These are phyloP conservation scores for Ophiostoma quercus DNA, from an alignment of 2,329 filamentous ascomycete species.

Conservation along the genomic window DNA sequence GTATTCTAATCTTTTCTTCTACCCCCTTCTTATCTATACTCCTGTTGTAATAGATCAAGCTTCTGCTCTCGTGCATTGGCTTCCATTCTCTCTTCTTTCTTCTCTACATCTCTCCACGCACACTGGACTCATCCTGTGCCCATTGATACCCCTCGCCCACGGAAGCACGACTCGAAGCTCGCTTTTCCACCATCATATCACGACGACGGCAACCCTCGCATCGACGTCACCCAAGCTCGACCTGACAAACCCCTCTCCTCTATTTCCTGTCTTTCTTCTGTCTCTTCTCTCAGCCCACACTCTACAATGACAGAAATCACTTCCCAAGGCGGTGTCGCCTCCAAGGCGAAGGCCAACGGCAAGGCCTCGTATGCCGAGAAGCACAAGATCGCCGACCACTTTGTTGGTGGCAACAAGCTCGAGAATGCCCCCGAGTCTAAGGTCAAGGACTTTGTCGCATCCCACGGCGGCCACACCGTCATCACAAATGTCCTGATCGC, in stretches of 20 bases:
- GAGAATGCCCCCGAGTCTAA: conserved; percentile 74
- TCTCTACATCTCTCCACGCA: neutral
- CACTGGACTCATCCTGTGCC: neutral
- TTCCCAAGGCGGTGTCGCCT: conserved; percentile 33
- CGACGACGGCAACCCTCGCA: neutral
- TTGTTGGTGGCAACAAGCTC: conserved; percentile 90
- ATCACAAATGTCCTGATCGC: conserved; percentile 98
- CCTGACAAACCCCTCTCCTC: conserved; percentile 1
- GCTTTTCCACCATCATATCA: neutral
- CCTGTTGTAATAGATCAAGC: conserved; percentile 18
- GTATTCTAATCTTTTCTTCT: neutral
- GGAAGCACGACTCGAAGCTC: neutral
- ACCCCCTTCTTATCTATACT: neutral
- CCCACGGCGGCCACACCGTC: conserved; percentile 89
- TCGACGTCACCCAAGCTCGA: conserved; percentile 13
- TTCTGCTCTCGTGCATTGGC: conserved; percentile 18
- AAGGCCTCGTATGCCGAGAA: conserved; percentile 69
- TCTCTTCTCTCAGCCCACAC: neutral
- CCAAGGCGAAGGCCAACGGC: conserved; percentile 45
- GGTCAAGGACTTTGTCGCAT: conserved; percentile 93
- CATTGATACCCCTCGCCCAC: conserved; percentile 24
- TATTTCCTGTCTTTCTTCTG: neutral
- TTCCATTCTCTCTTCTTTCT: conserved; percentile 3
- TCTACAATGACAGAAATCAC: conserved; percentile 47
- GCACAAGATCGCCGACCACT: conserved; percentile 81